Evolutionary conservation across 1,139 yeast genomes (phyloP).

Genomic region (Yamadazyma sp.): DNA sequence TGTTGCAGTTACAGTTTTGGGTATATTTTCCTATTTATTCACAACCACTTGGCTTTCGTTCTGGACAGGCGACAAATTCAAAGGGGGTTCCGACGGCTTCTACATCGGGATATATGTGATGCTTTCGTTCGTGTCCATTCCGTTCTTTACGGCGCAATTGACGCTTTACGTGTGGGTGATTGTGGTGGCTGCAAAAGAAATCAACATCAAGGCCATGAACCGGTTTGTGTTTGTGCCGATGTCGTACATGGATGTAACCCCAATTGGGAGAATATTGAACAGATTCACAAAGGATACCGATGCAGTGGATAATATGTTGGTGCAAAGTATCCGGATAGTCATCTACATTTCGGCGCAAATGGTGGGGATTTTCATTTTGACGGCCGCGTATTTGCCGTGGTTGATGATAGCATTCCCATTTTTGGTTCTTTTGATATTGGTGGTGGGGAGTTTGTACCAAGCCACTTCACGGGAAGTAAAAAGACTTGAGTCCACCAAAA

Average conservation of each 20-base stretch:
- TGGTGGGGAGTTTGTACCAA: constrained; percentile 54
- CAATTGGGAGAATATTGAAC: constrained; percentile 58
- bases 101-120: constrained; percentile 76
- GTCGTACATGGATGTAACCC: constrained; percentile 59
- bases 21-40: constrained; percentile 64
- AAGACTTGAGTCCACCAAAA: constrained; percentile 40
- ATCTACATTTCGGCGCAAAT: constrained; percentile 48
- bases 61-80: constrained; percentile 68
- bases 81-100: constrained; percentile 43
- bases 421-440: constrained; percentile 21
- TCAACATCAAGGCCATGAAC: constrained; percentile 52
- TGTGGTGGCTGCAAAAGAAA: constrained; percentile 44
- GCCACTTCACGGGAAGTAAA: constrained; percentile 38
- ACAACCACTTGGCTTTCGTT: constrained; percentile 83
- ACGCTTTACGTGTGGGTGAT: constrained; percentile 44
- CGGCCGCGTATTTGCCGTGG: constrained; percentile 74
- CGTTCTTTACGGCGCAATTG: constrained; percentile 48
- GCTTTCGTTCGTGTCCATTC: constrained; percentile 35
- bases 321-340: constrained; percentile 54
- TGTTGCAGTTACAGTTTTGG: constrained; percentile 29
- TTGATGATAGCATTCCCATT: constrained; percentile 44
- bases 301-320: constrained; percentile 71
- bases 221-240: constrained; percentile 68
- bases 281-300: constrained; percentile 81
- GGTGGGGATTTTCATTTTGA: constrained; percentile 62